These are phyloP conservation scores for Blastocystis sp. DNA, from an alignment of 352 stramenopile species.

Conservation along the genomic window DNA sequence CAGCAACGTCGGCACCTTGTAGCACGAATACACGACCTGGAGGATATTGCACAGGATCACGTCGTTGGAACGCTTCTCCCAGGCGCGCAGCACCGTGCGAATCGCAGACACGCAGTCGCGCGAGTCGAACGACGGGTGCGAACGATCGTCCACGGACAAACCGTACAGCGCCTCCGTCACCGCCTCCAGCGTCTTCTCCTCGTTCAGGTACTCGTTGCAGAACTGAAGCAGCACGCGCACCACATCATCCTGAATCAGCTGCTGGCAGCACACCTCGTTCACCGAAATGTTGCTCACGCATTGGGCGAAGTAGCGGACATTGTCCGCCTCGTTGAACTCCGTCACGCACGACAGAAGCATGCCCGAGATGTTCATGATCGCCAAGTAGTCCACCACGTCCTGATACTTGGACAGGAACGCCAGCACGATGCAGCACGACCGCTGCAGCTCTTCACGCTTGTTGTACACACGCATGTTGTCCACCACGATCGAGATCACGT, in stretches of 20 bases:
- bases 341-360: slow-evolving; percentile 3
- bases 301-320: slow-evolving; percentile 35
- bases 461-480: slow-evolving; percentile 51
- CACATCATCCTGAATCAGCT: slow-evolving; percentile 26
- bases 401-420: slow-evolving; percentile 33
- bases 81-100: background rate
- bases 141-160: slow-evolving; percentile 8
- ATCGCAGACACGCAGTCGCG: slow-evolving; percentile 8
- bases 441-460: background rate
- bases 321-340: background rate
- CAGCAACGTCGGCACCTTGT: slow-evolving; percentile 1
- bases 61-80: slow-evolving; percentile 25
- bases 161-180: slow-evolving; percentile 11
- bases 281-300: slow-evolving; percentile 2
- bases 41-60: slow-evolving; percentile 45
- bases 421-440: slow-evolving; percentile 18
- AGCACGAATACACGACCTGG: background rate
- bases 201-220: slow-evolving; percentile 5
- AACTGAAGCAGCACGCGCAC: slow-evolving; percentile 20
- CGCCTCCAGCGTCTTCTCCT: slow-evolving; percentile 28
- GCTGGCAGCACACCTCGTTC: slow-evolving; percentile 2
- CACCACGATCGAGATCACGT: slow-evolving; percentile 49
- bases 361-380: slow-evolving; percentile 36
- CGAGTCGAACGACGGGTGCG: background rate
- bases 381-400: slow-evolving; percentile 41